These are phyloP conservation scores for Neoboletus subvelutipes DNA, from an alignment of 768 basidiomycete species.

Conservation along the genomic window DNA sequence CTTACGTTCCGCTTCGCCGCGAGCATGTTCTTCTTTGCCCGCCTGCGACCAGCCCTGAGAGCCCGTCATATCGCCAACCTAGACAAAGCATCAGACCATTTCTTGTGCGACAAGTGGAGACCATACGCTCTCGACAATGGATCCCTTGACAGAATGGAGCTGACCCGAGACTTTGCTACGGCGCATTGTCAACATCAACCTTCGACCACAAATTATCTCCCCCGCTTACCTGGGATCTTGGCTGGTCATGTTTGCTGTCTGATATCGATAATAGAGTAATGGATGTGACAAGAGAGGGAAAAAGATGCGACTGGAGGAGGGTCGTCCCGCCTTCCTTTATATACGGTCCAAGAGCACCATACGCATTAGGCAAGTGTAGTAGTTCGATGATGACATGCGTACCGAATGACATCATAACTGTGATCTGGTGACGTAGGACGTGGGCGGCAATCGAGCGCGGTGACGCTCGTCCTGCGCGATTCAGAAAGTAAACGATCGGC, in stretches of 20 bases:
- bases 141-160: constrained; percentile 40
- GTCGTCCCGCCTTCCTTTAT: constrained; percentile 17
- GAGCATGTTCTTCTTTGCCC: constrained; percentile 50
- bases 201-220: neutral
- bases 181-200: neutral
- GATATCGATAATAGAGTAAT: neutral
- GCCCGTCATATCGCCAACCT: constrained; percentile 46
- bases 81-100: neutral
- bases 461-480: neutral
- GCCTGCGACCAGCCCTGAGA: constrained; percentile 40
- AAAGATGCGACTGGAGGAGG: constrained; percentile 4
- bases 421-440: constrained; percentile 23
- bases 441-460: constrained; percentile 11
- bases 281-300: neutral
- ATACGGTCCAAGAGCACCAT: constrained; percentile 20
- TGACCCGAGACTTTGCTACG: constrained; percentile 37
- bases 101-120: neutral
- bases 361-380: constrained; percentile 33
- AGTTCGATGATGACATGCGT: constrained; percentile 22
- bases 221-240: constrained; percentile 30
- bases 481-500: neutral
- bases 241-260: constrained; percentile 8
- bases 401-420: constrained; percentile 30
- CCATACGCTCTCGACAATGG: constrained; percentile 34
- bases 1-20: constrained; percentile 48